Base-by-base conservation (phyloP, 2,329 filamentous ascomycete species). In the Leptographium procerum region DNA sequence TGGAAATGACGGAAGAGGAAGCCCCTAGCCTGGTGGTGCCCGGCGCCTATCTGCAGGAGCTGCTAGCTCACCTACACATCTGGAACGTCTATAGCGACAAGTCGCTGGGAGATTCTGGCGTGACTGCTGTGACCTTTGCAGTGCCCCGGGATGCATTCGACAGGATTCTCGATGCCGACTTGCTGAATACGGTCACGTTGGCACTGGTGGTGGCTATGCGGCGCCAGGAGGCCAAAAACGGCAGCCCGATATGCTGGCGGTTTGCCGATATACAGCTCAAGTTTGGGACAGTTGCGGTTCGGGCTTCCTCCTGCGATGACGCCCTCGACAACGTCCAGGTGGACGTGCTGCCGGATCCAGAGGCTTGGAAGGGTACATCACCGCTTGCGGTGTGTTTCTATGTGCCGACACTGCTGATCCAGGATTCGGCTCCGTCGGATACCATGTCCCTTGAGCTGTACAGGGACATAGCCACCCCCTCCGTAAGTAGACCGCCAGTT, bases 321-420 rank as follows among this genome's bases (percentile, higher is more conserved):
- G 61, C 68, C 1, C 61, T 64, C 7, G 69, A 71, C n/a, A 64
- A 66, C 4, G 72, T 70, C n/a, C 59, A 64, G 8, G 57, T 75
- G 24, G 57, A 61, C 0, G 60, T 77, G 3, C 36, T 40, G 36
- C 36, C 36, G 19, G 36, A 40, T 19, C 36, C 36, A 19, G 61
- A 62, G 19, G 69, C 69, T 16, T 76, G 71, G 73, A 59, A 63
- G 0, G 73, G 74, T 10, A 61, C 64, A 0, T 71, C 73, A 6
- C 63, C 73, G 1, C 63, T 79, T 22, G 59, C 77, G 50, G 72
- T 68, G 3, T 73, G 73, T 0, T 77, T 76, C 63, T 70, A 72
- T 28, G 71, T 72, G 4, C 70, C 74, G 3, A 66, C 73, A 1
- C 63, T 64, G 4, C 60, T 66, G 1, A 64, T 77, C 0, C 69